phyloP scores from a whole-genome alignment of 192 early-diverging fungal genomes.

The Umbelopsis isabellina region DNA sequence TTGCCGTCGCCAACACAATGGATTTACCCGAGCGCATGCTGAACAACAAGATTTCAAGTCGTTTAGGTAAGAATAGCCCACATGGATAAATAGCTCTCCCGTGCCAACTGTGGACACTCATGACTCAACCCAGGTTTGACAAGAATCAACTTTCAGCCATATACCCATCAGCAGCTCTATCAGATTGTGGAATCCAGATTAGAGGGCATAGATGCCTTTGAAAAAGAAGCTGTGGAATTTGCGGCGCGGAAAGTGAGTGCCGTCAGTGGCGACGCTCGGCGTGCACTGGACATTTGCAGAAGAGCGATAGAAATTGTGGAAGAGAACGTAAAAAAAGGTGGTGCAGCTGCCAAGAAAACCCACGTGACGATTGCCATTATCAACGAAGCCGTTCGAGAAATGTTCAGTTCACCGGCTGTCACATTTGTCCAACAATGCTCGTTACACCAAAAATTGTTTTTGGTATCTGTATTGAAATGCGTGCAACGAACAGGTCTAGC shows the following conservation, averaged over 20 bases:
- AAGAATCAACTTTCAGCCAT: conserved; percentile 92
- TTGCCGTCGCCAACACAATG: conserved; percentile 99
- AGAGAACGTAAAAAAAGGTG: conserved; percentile 34
- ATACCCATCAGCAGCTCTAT: conserved; percentile 83
- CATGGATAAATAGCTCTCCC: not conserved
- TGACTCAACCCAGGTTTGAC: conserved; percentile 61
- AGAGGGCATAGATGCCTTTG: conserved; percentile 69
- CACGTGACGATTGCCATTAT: conserved; percentile 73
- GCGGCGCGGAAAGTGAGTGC: conserved; percentile 95
- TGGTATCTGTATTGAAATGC: conserved; percentile 69
- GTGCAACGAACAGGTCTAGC: conserved; percentile 68
- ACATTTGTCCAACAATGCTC: conserved; percentile 73
- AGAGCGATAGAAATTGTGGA: conserved; percentile 76
- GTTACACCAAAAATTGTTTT: conserved; percentile 85
- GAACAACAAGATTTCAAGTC: conserved; percentile 85
- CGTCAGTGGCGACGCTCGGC: conserved; percentile 94
- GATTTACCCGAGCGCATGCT: conserved; percentile 94
- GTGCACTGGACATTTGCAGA: conserved; percentile 93
- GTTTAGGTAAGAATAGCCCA: conserved; percentile 65
- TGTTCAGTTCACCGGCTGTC: conserved; percentile 80
- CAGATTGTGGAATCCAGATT: conserved; percentile 86
- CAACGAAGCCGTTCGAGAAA: conserved; percentile 82
- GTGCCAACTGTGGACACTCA: not conserved
- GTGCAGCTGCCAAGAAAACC: conserved; percentile 21
- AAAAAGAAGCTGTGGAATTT: conserved; percentile 87